Evolutionary conservation across 306 rosid genomes (phyloP).

Genomic region (Gastrolobium bilobum): DNA sequence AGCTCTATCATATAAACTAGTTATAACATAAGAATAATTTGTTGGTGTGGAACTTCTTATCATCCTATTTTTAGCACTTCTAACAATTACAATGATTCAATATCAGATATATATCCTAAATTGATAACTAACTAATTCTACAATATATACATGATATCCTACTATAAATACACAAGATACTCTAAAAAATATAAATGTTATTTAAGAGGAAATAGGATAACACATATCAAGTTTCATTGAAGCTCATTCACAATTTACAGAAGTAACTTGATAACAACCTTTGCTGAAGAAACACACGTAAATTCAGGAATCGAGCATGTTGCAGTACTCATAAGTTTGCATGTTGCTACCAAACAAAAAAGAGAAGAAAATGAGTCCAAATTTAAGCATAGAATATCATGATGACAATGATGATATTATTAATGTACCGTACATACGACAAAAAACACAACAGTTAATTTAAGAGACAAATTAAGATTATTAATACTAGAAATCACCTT

Average conservation of each 20-base stretch:
- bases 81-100: too few species aligned
- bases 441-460: background rate
- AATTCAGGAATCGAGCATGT: slow-evolving; percentile 94
- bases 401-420: background rate
- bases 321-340: slow-evolving; percentile 81
- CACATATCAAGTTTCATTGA: slow-evolving; percentile 25
- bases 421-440: background rate
- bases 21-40: too few species aligned
- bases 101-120: too few species aligned
- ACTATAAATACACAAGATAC: too few species aligned
- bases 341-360: slow-evolving; percentile 72
- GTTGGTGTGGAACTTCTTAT: too few species aligned
- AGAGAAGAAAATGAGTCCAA: slow-evolving; percentile 40
- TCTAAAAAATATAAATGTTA: background rate
- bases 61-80: too few species aligned
- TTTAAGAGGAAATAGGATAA: slow-evolving; percentile 11
- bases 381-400: slow-evolving; percentile 26
- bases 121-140: too few species aligned
- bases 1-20: too few species aligned
- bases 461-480: slow-evolving; percentile 32
- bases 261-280: slow-evolving; percentile 69
- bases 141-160: too few species aligned
- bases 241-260: slow-evolving; percentile 33
- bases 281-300: slow-evolving; percentile 93
- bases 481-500: slow-evolving; percentile 64